These are phyloP conservation scores for Solanum chacoense DNA, from an alignment of 305 asterid species.

Conservation along the genomic window DNA sequence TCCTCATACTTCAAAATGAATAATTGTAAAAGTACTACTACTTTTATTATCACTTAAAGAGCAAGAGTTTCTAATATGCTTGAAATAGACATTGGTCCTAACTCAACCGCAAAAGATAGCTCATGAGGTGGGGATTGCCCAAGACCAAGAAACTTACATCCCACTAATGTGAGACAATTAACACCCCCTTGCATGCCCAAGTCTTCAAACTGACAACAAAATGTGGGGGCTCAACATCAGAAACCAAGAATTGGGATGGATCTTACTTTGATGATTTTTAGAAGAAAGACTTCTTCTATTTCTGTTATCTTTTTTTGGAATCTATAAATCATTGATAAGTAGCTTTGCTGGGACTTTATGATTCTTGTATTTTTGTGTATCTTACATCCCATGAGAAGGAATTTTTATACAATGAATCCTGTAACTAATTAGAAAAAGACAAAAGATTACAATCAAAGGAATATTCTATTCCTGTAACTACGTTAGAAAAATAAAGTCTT, in stretches of 20 bases:
- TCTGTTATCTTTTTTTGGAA: not conserved
- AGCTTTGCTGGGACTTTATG: not conserved
- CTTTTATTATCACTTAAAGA: not conserved
- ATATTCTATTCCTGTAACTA: not conserved
- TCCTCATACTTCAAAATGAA: not conserved
- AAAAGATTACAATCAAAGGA: not conserved
- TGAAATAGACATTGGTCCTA: not conserved
- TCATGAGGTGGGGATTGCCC: not conserved
- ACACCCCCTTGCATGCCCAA: not conserved
- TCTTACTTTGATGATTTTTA: not conserved
- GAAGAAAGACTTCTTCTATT: not conserved
- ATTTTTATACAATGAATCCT: not conserved
- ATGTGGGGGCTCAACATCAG: not conserved
- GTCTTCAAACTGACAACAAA: not conserved
- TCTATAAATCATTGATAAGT: not conserved
- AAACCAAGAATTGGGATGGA: not conserved
- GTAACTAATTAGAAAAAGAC: not conserved
- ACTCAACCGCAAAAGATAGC: not conserved
- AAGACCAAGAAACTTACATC: not conserved
- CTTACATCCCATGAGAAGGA: not conserved
- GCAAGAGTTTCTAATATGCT: not conserved
- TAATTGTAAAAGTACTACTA: not conserved
- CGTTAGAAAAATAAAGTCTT: not conserved
- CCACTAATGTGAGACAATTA: not conserved
- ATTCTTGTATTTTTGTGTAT: not conserved